Base-by-base conservation (phyloP, 2,329 filamentous ascomycete species). In the Calonectria ilicicola region DNA sequence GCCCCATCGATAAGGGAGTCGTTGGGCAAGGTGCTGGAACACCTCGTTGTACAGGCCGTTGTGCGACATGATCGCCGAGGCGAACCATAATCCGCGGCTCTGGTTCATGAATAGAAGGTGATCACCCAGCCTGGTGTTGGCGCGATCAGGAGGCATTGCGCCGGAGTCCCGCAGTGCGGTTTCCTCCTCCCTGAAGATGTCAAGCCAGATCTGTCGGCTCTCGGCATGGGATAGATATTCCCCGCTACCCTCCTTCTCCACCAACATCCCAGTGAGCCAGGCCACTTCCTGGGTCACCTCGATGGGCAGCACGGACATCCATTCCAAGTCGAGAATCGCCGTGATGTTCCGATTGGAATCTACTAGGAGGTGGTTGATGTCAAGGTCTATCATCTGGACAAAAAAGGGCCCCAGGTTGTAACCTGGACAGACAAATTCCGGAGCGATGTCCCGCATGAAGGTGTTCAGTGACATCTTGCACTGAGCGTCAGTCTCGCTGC, bases 261-360 rank as follows among this genome's bases (percentile, higher is more conserved):
- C 66, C 17, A 51, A 23, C 32, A 63, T 27, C 2, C 66, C 66
- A 10, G 23, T 66, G 5, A 73, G 2, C 72, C 69, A 72, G 10
- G 69, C 38, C 3, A 66, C 63, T n/a, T 72, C 72, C 5, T 65
- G 53, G 3, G 70, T 17, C 29, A 64, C 64, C 42, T 72, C 72
- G 1, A 70, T 14, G 1, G 72, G 69, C 6, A 72, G 49, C 1
- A 65, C 32, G 0, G 12, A 44, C 2, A 72, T 21, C 66, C 66
- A 74, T 35, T 70, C 72, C 1, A 72, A 10, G 27, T 74, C 72
- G 1, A 74, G 2, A 2, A 74, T 26, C 17, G 21, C 53, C 2
- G 49, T 67, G 21, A 74, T 35, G 49, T 72, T 67, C 69, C 63
- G 67, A 1, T 67, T 58, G 0, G 42, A 3, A 12, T 74, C 56